Evolutionary conservation across 1,284 basidiomycete species (phyloP), one percentile per base, ranked within the genome.

Genomic region (Exobasidium cylindrosporum): DNA sequence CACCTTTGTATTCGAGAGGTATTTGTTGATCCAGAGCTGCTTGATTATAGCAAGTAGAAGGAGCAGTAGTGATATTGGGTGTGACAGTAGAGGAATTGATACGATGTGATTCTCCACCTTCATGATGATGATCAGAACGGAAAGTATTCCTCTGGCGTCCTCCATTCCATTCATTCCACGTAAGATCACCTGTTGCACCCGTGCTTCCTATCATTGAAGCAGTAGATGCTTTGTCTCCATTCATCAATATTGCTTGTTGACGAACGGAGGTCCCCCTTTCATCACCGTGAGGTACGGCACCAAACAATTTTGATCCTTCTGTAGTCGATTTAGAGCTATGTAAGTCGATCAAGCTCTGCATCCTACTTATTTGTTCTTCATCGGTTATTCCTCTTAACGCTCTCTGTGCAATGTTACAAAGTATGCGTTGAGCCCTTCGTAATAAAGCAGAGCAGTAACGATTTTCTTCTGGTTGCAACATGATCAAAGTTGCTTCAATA

Each of bases 401-500:
- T 24, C 57, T 26, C 45, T 21, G 28, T 17, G 57, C 43, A 28
- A 58, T 46, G 21, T 30, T 35, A n/a, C 57, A 49, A 13, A 58
- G 28, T 14, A 58, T 58, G 3, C 57, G 43, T 14, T 58, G 49
- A 23, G 57, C 57, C 26, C 57, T 32, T 28, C 45, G 57, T 3
- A 58, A 14, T n/a, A 58, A 43, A n/a, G 24, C 57, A 14, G 44
- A 54, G 23, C 11, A 21, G 35, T n/a, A 58, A 17, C 47, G 57
- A 30, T 23, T 28, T 24, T 58, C 11, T 13, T 30, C 21, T 10
- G 24, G 32, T 30, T 47, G 24, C 49, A 54, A 49, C 46, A 69
- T 70, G 28, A 64, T 58, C 55, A 74, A 62, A 29, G 70, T 65
- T n/a, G 61, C 65, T 47, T 74, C 72, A 26, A 76, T 62, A 54